phyloP scores from a whole-genome alignment of 192 early-diverging fungal genomes.

The Entomortierella lignicola region DNA sequence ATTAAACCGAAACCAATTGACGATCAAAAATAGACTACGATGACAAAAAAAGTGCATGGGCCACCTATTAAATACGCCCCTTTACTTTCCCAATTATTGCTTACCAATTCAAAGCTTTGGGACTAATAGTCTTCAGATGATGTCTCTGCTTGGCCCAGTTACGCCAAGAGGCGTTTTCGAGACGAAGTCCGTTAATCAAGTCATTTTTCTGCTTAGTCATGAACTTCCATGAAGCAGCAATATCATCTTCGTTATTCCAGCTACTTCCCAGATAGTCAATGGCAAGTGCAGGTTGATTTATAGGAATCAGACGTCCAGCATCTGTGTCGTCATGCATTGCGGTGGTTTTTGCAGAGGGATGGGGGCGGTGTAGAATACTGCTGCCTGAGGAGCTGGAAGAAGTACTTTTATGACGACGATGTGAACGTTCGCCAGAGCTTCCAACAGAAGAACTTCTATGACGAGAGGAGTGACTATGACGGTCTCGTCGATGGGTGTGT shows the following conservation, averaged over 20 bases:
- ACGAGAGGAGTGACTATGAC: slow-evolving; percentile 12
- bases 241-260: slow-evolving; percentile 68
- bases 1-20: neutral
- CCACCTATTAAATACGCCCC: neutral
- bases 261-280: slow-evolving; percentile 69
- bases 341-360: slow-evolving; percentile 27
- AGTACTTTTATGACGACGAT: neutral
- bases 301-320: slow-evolving; percentile 44
- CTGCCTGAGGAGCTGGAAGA: neutral
- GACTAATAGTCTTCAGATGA: slow-evolving; percentile 66
- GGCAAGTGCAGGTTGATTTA: slow-evolving; percentile 54
- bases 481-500: neutral
- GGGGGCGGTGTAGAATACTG: neutral
- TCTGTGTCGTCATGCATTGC: slow-evolving; percentile 52
- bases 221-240: slow-evolving; percentile 69
- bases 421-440: slow-evolving; percentile 9
- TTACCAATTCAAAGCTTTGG: slow-evolving; percentile 69
- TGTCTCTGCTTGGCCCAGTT: slow-evolving; percentile 74
- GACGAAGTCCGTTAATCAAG: slow-evolving; percentile 66
- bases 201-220: slow-evolving; percentile 74
- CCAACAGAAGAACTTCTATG: slow-evolving; percentile 34
- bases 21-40: neutral
- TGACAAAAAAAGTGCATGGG: neutral
- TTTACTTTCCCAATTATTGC: neutral
- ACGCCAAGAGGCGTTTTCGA: slow-evolving; percentile 78